Evolutionary conservation across 139 green algal species (phyloP).

Genomic region (Auxenochlorella pyrenoidosa): DNA sequence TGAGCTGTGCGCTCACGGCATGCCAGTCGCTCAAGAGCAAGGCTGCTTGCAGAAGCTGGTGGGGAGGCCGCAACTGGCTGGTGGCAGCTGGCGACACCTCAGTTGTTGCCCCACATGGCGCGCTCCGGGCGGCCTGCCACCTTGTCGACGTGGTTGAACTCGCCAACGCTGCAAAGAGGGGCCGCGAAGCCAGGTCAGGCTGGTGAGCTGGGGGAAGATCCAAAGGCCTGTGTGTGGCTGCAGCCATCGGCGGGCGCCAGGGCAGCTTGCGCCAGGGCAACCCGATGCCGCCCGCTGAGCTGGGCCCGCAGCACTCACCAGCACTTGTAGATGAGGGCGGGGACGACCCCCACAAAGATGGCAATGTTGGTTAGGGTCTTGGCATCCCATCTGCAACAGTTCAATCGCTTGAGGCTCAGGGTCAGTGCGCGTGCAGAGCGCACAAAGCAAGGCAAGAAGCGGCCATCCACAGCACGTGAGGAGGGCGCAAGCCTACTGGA

Average conservation of each 20-base stretch:
- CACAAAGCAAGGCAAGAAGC: not conserved
- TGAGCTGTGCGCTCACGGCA: not conserved
- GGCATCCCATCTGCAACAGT: conserved; percentile 35
- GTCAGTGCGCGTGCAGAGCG: not conserved
- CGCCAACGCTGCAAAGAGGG: conserved; percentile 11
- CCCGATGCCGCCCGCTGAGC: too few relatives aligned
- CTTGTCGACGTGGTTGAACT: conserved; percentile 33
- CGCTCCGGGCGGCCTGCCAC: conserved; percentile 16
- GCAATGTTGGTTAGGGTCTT: conserved; percentile 40
- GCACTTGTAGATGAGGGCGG: conserved; percentile 26
- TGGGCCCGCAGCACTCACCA: not conserved
- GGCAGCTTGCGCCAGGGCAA: not conserved
- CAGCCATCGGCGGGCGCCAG: not conserved
- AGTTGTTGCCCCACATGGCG: conserved; percentile 28
- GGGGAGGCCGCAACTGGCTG: not conserved
- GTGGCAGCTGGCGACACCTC: not conserved
- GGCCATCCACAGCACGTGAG: too few relatives aligned
- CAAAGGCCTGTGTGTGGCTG: too few relatives aligned
- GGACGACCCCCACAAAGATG: conserved; percentile 13
- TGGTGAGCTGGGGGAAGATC: not conserved
- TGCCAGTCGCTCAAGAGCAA: not conserved
- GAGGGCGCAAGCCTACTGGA: not conserved
- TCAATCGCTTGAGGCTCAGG: not conserved
- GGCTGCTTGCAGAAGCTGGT: too few relatives aligned
- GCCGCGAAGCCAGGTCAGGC: not conserved